Evolutionary conservation across 805 yeast genomes (phyloP), one percentile per base, ranked within the genome.

Genomic region (Suhomyces kilbournensis): DNA sequence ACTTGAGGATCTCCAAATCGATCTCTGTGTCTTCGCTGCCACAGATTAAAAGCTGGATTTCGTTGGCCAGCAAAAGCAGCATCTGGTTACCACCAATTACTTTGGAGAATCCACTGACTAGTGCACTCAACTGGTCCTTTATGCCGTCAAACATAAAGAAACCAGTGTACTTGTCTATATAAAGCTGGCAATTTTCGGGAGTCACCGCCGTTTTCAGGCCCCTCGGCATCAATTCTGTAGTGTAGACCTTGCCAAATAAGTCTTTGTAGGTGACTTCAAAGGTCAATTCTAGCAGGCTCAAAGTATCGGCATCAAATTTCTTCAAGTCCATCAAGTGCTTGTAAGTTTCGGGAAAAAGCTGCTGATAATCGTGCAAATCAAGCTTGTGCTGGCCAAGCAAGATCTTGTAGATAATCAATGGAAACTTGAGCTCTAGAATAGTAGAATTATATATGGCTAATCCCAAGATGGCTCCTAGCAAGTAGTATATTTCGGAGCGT

Each of bases 381-480:
- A 83, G 70, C 4, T 79, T 80, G 12, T 20, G 45, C 48, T 79
- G 74, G 2, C 76, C 77, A 59, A 90, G 72, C 39, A 93, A 70
- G 54, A 88, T 80, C 69, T 90, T 92, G 70, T 88, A 94, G 38
- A 91, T 67, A 0, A 88, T 88, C 32, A 73, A 70, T 0, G 98
- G 97, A 51, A 93, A 82, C 44, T 80, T 80, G 51, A 93, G 72
- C 64, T 91, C 97, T 45, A 93, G 71, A 47, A 92, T 90, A 0
- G 91, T 86, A 0, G 97, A 88, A 67, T 93, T 94, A 67, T 89
- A 90, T 32, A 94, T 85, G 0, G 98, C 97, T 59, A 94, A 75
- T 0, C 97, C 98, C 40, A 94, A 69, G 1, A 91, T 85, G 2
- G 88, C 88, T 0, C 99, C 99, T 50, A 91, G 85, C 35, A 90